phyloP scores from a whole-genome alignment of 139 green algal species.

The Ulvella scutata region DNA sequence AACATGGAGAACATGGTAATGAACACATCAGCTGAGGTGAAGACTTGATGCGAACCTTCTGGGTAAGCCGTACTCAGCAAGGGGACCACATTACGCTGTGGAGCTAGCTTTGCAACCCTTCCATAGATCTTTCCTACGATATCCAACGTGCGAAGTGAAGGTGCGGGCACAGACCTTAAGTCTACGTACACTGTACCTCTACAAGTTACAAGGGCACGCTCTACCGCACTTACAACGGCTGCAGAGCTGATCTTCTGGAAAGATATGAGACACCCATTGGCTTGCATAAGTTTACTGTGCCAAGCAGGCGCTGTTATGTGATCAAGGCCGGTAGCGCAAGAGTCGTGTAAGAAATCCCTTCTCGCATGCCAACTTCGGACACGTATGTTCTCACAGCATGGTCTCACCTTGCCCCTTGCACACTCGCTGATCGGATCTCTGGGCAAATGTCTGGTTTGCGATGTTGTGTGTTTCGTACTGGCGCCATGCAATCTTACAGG shows the following conservation, averaged over 20 bases:
- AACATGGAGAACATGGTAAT: too few species aligned
- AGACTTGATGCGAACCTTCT: not conserved
- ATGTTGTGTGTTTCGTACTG: too few species aligned
- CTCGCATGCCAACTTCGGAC: too few species aligned
- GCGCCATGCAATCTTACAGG: too few species aligned
- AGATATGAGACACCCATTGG: not conserved
- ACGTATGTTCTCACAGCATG: too few species aligned
- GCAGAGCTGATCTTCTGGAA: not conserved
- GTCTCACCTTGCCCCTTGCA: too few species aligned
- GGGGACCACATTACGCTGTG: not conserved
- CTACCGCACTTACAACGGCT: not conserved
- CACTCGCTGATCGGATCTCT: too few species aligned
- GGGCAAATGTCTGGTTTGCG: too few species aligned
- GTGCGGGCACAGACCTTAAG: not conserved
- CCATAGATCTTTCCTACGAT: not conserved
- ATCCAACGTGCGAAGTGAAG: not conserved
- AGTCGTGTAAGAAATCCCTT: too few species aligned
- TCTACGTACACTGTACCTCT: not conserved
- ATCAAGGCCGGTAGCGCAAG: too few species aligned
- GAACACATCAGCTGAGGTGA: too few species aligned
- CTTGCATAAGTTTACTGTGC: not conserved
- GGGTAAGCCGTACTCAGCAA: not conserved
- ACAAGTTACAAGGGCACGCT: not conserved
- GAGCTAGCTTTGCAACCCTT: not conserved
- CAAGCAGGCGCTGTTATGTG: too few species aligned